phyloP scores from a whole-genome alignment of 2,329 filamentous ascomycete species.

The Diaporthe humulicola region DNA sequence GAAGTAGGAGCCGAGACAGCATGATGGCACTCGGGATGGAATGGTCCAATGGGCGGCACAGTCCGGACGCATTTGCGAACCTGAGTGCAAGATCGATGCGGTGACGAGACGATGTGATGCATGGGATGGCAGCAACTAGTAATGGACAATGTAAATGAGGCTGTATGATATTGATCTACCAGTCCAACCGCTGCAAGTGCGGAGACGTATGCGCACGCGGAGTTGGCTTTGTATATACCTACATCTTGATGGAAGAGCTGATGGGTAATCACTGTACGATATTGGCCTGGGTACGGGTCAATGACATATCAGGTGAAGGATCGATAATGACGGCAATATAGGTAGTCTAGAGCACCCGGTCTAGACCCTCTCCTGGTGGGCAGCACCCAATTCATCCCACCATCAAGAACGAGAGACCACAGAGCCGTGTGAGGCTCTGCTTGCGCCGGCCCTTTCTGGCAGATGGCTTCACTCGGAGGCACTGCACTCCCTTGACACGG shows the following conservation, averaged over 20 bases:
- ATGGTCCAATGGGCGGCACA: constrained; percentile 79
- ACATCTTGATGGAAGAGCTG: constrained; percentile 9
- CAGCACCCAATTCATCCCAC: neutral
- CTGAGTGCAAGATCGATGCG: constrained; percentile 73
- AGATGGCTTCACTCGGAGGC: neutral
- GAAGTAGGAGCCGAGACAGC: constrained; percentile 77
- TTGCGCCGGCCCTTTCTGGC: neutral
- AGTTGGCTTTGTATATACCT: constrained; percentile 10
- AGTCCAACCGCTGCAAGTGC: constrained; percentile 13
- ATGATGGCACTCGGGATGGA: constrained; percentile 76
- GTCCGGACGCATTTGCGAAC: constrained; percentile 84
- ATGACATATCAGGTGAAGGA: neutral
- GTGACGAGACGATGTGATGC: constrained; percentile 42
- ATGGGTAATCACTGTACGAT: constrained; percentile 31
- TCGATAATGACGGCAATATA: constrained; percentile 3
- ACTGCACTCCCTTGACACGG: neutral
- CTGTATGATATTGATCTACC: constrained; percentile 7
- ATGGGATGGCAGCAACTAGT: constrained; percentile 4
- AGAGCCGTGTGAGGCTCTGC: constrained; percentile 31
- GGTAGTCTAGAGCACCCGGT: neutral
- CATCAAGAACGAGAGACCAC: neutral
- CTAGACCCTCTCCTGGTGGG: neutral
- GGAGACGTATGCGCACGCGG: constrained; percentile 19
- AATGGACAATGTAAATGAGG: constrained; percentile 18
- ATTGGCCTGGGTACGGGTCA: neutral